Evolutionary conservation across 2,329 filamentous ascomycete species (phyloP), one percentile per base, ranked within the genome.

Genomic region (Pyricularia grisea): DNA sequence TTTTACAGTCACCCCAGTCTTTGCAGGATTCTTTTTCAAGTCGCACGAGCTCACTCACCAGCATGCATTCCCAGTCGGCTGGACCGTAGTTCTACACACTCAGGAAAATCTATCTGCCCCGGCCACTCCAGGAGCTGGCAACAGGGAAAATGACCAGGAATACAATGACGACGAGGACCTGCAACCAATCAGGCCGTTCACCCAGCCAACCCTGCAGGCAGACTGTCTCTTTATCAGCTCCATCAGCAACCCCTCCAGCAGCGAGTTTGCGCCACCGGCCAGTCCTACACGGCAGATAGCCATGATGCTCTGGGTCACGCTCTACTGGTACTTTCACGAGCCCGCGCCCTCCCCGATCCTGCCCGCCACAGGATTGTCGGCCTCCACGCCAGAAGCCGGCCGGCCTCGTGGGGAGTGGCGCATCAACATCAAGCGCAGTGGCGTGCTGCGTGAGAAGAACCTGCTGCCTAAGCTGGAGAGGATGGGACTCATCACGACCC

Each of bases 251-350:
- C 93, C 94, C 0, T 91, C 90, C 67, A 91, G 84, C 77, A 87
- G 81, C 76, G 93, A 97, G 66, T 96, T 91, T 81, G 92, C 91
- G 76, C 88, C 92, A 0, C 87, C 90, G 1, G 88, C 85, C 17
- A 97, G 93, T 71, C 92, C 92, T 0, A 95, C 93, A 0, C 85
- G 94, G 64, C 92, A 97, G 80, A 92, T 97, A 70, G 94, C 94
- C 73, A 93, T 97, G 92, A 97, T 97, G 91, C 85, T 98, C 7
- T 98, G 93, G 92, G 88, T 93, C 42, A 94, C 93, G 1, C 82
- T 98, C 61, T 97, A 93, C 82, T 98, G 94, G 94, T 98, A 98
- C 82, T 98, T 97, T 74, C 94, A 97, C 80, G 92, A 97, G 78
- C 85, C 88, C 0, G 85, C 90, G 73, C 94, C 94, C 0, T 82